A percentile compares a stretch with the other conserved stretches of the same genome.
Evolutionary conservation across 192 early-diverging fungal species (phyloP).

Genomic region (Entophlyctis helioformis): DNA sequence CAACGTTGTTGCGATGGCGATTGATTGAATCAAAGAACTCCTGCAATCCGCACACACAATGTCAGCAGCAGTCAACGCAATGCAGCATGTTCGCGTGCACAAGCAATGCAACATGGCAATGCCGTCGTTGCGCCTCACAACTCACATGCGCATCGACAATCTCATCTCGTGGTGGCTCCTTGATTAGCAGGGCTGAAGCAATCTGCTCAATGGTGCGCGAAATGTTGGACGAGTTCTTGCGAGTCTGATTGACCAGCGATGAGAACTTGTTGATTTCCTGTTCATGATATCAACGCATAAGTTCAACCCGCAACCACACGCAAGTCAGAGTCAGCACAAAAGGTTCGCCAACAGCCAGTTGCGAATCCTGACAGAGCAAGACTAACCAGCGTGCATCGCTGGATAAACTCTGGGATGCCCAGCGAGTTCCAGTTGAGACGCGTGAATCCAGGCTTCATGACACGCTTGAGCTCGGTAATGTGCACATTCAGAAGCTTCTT

Average conservation of each 20-base stretch:
- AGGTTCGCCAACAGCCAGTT: neutral
- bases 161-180: constrained; percentile 31
- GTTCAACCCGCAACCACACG: neutral
- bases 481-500: constrained; percentile 35
- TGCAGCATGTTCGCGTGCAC: neutral
- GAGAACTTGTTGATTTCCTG: constrained; percentile 52
- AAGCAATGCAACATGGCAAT: too few species aligned
- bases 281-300: neutral
- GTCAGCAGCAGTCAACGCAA: neutral
- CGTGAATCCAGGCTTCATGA: constrained; percentile 51
- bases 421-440: constrained; percentile 54
- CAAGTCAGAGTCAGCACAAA: neutral
- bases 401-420: constrained; percentile 49
- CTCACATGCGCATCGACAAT: constrained; percentile 46
- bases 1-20: constrained; percentile 25
- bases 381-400: constrained; percentile 34
- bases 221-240: constrained; percentile 51
- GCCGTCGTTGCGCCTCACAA: too few species aligned
- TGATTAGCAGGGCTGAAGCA: constrained; percentile 26
- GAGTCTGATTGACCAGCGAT: constrained; percentile 45
- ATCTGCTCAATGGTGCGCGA: constrained; percentile 38
- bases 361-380: too few species aligned
- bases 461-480: constrained; percentile 42
- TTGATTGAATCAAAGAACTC: constrained; percentile 52
- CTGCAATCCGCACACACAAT: constrained; percentile 5